phyloP scores from a whole-genome alignment of 129 eudicot genomes.

The Erigeron canadensis region DNA sequence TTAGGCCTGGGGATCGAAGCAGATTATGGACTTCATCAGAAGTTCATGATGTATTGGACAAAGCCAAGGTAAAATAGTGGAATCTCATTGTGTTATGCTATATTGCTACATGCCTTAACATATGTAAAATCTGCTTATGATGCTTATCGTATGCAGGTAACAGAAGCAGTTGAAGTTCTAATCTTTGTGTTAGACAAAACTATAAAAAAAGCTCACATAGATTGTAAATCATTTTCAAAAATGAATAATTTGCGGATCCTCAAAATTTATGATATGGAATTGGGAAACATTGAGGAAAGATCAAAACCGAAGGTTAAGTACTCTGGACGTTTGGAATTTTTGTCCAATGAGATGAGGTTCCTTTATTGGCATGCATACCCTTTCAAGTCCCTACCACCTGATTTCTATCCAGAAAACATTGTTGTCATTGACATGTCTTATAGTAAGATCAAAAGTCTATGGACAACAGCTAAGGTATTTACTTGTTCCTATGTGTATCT shows the following conservation, averaged over 20 bases:
- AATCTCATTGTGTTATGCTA: not conserved
- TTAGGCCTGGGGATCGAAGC: not conserved
- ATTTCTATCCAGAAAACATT: not conserved
- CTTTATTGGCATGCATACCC: conserved; percentile 26
- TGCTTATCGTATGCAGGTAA: conserved; percentile 10
- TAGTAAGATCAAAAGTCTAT: not conserved
- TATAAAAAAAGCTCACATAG: not conserved
- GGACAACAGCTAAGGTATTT: not conserved
- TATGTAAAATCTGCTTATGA: not conserved
- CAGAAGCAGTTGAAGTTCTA: conserved; percentile 16
- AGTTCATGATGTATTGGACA: conserved; percentile 13
- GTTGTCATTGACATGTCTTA: not conserved
- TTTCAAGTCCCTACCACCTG: not conserved
- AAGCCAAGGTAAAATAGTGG: not conserved
- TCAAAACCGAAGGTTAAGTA: not conserved
- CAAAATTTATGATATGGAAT: conserved; percentile 4
- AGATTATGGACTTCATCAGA: conserved; percentile 26
- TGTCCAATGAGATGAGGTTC: conserved; percentile 22
- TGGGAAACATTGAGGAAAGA: not conserved
- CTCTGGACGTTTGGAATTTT: not conserved
- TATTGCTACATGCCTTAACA: not conserved
- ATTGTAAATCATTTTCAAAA: not conserved
- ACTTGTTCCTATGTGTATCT: not conserved
- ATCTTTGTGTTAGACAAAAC: not conserved
- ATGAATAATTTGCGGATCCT: conserved; percentile 23